Conservation (phyloP, 345 rosid genomes). For the Chamaenerion angustifolium region DNA sequence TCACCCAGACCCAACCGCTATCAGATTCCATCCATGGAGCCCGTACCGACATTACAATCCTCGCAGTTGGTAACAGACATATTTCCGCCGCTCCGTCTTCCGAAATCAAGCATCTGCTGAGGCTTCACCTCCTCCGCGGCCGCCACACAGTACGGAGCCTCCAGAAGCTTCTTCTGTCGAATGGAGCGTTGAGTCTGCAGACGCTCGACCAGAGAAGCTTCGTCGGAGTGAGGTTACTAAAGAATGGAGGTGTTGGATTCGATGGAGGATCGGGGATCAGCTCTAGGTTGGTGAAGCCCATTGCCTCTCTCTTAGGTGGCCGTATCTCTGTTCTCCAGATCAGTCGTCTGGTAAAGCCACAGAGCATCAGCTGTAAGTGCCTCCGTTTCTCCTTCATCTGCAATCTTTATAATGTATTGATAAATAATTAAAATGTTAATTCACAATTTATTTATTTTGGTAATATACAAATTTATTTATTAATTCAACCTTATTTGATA, state of each 20-base stretch:
- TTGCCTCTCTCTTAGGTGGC: constrained; percentile 1
- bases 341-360: not conserved
- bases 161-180: constrained; percentile 1
- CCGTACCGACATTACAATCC: constrained; percentile 4
- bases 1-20: constrained; percentile 2
- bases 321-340: constrained; percentile 8
- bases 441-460: too few relatives aligned
- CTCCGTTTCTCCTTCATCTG: not conserved
- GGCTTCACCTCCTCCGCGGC: constrained; percentile 10
- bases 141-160: constrained; percentile 5
- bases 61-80: constrained; percentile 8
- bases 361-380: not conserved
- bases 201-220: constrained; percentile 1
- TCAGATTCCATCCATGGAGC: constrained; percentile 3
- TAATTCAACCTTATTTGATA: too few relatives aligned
- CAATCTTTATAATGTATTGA: too few relatives aligned
- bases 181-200: not conserved
- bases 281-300: constrained; percentile 5
- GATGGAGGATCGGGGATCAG: constrained; percentile 3
- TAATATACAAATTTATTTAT: too few relatives aligned
- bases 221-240: not conserved
- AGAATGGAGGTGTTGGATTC: constrained; percentile 2
- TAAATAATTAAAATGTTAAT: too few relatives aligned
- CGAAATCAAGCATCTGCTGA: constrained; percentile 7
- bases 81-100: not conserved